Conservation (phyloP, 129 eudicot species). For the Tagetes erecta region DNA sequence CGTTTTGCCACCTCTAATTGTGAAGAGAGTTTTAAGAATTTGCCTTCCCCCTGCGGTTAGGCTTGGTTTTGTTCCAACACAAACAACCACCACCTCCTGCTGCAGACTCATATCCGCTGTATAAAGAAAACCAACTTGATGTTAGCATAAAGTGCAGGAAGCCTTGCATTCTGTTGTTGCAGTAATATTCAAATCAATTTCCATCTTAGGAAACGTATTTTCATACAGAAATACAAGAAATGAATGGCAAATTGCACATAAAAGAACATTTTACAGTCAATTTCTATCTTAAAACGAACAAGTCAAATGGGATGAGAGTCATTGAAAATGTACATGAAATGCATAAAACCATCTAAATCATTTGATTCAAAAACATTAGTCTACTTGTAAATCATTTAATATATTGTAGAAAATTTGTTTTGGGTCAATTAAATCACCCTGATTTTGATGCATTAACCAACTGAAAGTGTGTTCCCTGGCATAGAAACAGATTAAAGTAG, state of each 20-base stretch:
- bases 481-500: not conserved
- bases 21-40: not conserved
- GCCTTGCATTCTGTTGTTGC: not conserved
- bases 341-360: not conserved
- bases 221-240: not conserved
- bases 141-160: constrained; percentile 7
- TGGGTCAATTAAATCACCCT: not conserved
- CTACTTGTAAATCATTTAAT: too few relatives aligned
- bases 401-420: not conserved
- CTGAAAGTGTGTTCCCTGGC: not conserved
- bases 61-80: constrained; percentile 64
- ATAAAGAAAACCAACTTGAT: constrained; percentile 8
- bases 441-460: not conserved
- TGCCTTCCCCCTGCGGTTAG: constrained; percentile 62
- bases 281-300: not conserved
- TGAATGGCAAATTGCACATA: not conserved
- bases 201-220: not conserved
- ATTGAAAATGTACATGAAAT: not conserved
- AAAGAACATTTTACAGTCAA: not conserved
- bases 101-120: constrained; percentile 83
- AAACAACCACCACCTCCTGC: constrained; percentile 74
- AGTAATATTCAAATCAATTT: not conserved
- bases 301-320: not conserved
- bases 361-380: not conserved
- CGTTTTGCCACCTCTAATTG: constrained; percentile 1